Conservation (phyloP, 2,329 filamentous ascomycete species). For the Colletotrichum cordylinicola region DNA sequence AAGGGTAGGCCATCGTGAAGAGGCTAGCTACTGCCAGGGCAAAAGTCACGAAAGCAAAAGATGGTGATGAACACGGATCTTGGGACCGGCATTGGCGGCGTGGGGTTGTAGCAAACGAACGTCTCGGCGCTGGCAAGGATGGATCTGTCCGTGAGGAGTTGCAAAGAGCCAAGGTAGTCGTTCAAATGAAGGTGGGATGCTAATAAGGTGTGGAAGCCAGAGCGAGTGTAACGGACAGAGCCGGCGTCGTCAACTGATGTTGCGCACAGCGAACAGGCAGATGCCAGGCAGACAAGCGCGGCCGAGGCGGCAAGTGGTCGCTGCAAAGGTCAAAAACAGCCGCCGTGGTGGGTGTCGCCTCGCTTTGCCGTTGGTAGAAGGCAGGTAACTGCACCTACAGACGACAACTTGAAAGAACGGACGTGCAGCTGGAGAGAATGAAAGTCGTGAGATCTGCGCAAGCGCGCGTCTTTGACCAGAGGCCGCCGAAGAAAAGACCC, state of each 20-base stretch:
- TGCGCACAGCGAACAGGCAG: background rate
- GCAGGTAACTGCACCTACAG: background rate
- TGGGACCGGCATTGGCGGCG: slow-evolving; percentile 22
- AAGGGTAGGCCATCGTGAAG: slow-evolving; percentile 31
- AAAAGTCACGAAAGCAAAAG: background rate
- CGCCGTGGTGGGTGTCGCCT: background rate
- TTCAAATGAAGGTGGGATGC: background rate
- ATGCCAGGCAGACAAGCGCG: slow-evolving; percentile 1
- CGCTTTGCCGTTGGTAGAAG: background rate
- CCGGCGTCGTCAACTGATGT: background rate
- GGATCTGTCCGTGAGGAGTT: background rate
- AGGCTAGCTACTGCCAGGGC: background rate
- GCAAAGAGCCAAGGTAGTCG: background rate
- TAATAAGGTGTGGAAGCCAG: background rate
- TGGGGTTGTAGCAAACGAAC: background rate
- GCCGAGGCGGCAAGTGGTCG: background rate
- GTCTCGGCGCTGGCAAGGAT: background rate
- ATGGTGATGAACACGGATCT: background rate
- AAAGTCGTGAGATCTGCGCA: slow-evolving; percentile 10
- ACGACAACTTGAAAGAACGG: background rate
- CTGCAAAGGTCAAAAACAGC: background rate
- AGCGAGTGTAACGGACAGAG: slow-evolving; percentile 1
- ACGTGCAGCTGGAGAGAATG: background rate
- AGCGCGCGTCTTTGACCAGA: slow-evolving; percentile 20
- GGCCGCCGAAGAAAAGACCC: slow-evolving; percentile 8